Percentiles rank a stretch among this genome's conserved stretches.
Conservation (phyloP, 2,329 filamentous ascomycete genomes). For the Chalara sp. region DNA sequence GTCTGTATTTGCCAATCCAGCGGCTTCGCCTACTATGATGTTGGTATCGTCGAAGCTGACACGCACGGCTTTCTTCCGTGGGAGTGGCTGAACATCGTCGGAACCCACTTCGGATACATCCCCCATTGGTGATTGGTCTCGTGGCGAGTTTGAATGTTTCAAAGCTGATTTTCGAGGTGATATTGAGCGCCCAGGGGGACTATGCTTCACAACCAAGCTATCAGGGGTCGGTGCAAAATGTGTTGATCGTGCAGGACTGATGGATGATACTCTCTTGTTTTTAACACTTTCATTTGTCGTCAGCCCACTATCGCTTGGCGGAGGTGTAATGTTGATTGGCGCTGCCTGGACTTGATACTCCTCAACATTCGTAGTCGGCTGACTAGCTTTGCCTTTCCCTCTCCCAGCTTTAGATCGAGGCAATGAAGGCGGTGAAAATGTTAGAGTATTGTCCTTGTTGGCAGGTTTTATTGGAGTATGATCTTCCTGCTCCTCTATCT, state of each 20-base stretch:
- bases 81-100: constrained; percentile 16
- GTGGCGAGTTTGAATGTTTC: constrained; percentile 54
- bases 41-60: constrained; percentile 72
- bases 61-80: constrained; percentile 58
- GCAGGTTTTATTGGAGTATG: constrained; percentile 14
- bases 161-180: constrained; percentile 74
- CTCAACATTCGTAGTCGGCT: too few relatives aligned
- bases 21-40: constrained; percentile 44
- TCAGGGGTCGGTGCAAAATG: constrained; percentile 57
- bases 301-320: constrained; percentile 8
- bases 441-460: constrained; percentile 9
- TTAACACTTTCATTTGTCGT: constrained; percentile 18
- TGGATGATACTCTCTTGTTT: constrained; percentile 30
- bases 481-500: constrained; percentile 32
- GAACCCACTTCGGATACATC: constrained; percentile 36
- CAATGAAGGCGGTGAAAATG: constrained; percentile 20
- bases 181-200: constrained; percentile 62
- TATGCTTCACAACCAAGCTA: constrained; percentile 52
- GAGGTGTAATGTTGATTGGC: constrained; percentile 5
- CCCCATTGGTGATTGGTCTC: constrained; percentile 42
- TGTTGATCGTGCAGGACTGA: constrained; percentile 60
- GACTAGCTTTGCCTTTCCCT: not conserved
- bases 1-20: constrained; percentile 30
- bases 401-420: constrained; percentile 18
- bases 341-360: constrained; percentile 9